Base-by-base conservation (phyloP, 441 rosid species). In the Cnidoscolus chayamansa region DNA sequence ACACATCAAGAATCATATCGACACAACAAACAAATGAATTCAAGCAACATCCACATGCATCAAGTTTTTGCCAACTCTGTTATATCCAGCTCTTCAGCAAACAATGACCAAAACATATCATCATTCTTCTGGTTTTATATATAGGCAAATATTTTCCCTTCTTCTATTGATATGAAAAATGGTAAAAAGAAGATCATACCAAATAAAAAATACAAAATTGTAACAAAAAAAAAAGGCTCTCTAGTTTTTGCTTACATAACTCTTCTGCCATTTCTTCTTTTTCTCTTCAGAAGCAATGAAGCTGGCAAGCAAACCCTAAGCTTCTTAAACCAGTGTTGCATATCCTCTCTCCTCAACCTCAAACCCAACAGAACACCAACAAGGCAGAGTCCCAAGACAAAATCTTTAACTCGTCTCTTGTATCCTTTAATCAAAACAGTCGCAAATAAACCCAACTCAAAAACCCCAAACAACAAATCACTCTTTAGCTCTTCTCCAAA, bases 311-410 rank as follows among this genome's bases (percentile, higher is more conserved):
- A 62, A 66, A 17, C 58, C 66, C 74, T 73, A 54, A 56, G 17
- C 62, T 60, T 74, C 45, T 55, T 65, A 71, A 80, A 31, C 81
- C 75, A 80, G 31, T 75, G 84, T 62, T 63, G 74, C 69, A 72
- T 15, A 25, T 59, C 77, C 54, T 74, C 76, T 63, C 76, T 77
- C 48, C 55, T 82, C 60, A 75, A 58, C 32, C 81, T 79, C 66
- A 76, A 67, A 73, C 77, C 68, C 75, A 83, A 48, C 75, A 82
- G 31, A 15, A 70, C 72, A 64, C 83, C 84, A 67, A 79, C 63
- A 50, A 76, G 73, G 55, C 73, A 82, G 49, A 81, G 1, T 30
- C 85, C 83, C 68, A 83, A 74, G 13, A 81, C 19, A 76, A 78
- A 76, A 84, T 73, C 65, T 78, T 75, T 81, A 47, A 73, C 5